Evolutionary conservation across 2,329 filamentous ascomycete species (phyloP).

Genomic region (Kalmusia sp.): DNA sequence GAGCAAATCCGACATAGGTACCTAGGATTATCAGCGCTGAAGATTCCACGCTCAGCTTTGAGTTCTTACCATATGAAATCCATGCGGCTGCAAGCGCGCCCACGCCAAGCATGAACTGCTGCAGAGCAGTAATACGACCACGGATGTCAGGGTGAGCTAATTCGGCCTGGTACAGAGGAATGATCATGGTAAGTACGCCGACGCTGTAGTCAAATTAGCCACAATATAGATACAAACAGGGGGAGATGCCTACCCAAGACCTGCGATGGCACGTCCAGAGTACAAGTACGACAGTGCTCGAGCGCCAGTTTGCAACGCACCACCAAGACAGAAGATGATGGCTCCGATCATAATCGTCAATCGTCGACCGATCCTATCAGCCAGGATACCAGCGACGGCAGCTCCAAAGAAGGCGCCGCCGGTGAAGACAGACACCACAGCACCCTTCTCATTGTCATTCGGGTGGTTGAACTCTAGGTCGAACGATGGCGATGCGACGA

Average conservation of each 20-base stretch:
- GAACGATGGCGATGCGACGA: conserved; percentile 57
- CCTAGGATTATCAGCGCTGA: conserved; percentile 20
- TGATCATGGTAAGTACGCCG: conserved; percentile 68
- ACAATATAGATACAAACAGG: not conserved
- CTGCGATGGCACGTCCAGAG: conserved; percentile 72
- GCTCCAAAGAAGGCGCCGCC: conserved; percentile 77
- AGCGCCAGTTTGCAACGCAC: conserved; percentile 75
- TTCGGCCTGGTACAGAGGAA: conserved; percentile 80
- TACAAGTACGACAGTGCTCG: conserved; percentile 67
- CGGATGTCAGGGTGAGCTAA: conserved; percentile 80
- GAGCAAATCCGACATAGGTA: conserved; percentile 59
- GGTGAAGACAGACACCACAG: conserved; percentile 80
- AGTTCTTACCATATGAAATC: conserved; percentile 70
- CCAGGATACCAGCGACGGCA: conserved; percentile 66
- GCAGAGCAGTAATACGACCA: conserved; percentile 75
- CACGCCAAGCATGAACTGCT: conserved; percentile 84
- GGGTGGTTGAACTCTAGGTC: conserved; percentile 47
- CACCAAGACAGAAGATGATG: conserved; percentile 74
- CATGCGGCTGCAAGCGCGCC: conserved; percentile 76
- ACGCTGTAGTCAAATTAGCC: conserved; percentile 51
- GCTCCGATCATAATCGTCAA: conserved; percentile 76
- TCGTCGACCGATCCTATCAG: conserved; percentile 72
- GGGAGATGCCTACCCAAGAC: conserved; percentile 61
- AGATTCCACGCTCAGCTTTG: too few species aligned
- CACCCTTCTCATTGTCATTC: conserved; percentile 60